Evolutionary conservation across 2,329 filamentous ascomycete genomes (phyloP).

Genomic region (Drechslerella coelobrocha): DNA sequence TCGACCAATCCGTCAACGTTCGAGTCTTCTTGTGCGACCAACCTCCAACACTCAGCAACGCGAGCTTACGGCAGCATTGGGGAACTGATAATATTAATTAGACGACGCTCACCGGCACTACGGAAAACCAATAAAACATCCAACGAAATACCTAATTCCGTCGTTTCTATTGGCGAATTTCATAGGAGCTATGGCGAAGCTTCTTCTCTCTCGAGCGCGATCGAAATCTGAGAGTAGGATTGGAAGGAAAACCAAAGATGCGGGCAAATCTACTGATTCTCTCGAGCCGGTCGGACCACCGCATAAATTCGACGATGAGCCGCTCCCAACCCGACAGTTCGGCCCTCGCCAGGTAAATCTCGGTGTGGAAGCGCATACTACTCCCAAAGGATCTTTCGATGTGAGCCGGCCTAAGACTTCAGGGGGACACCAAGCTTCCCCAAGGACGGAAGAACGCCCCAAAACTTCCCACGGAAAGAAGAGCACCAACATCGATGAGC

Average conservation of each 20-base stretch:
- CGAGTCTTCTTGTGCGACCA: constrained; percentile 51
- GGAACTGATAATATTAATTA: no score
- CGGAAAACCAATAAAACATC: no score
- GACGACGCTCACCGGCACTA: no score
- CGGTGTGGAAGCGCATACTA: constrained; percentile 15
- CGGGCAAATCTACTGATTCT: constrained; percentile 34
- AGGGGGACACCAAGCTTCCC: constrained; percentile 2
- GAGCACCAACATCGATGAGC: constrained; percentile 29
- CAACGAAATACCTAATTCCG: constrained; percentile 1
- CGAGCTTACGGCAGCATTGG: not conserved
- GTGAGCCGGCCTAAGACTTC: constrained; percentile 36
- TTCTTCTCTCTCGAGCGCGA: constrained; percentile 39
- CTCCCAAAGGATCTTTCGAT: constrained; percentile 36
- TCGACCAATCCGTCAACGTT: constrained; percentile 19
- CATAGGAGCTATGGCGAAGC: constrained; percentile 33
- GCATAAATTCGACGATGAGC: constrained; percentile 33
- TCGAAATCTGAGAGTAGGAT: constrained; percentile 44
- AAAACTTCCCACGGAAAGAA: constrained; percentile 48
- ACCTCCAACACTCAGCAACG: not conserved
- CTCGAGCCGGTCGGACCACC: constrained; percentile 4
- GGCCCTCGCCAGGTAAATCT: constrained; percentile 25
- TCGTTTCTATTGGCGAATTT: not conserved
- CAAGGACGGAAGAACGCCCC: constrained; percentile 28
- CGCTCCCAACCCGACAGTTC: constrained; percentile 24
- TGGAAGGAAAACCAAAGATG: constrained; percentile 31